phyloP scores from a whole-genome alignment of 345 rosid species.

The Clarkia xantiana region DNA sequence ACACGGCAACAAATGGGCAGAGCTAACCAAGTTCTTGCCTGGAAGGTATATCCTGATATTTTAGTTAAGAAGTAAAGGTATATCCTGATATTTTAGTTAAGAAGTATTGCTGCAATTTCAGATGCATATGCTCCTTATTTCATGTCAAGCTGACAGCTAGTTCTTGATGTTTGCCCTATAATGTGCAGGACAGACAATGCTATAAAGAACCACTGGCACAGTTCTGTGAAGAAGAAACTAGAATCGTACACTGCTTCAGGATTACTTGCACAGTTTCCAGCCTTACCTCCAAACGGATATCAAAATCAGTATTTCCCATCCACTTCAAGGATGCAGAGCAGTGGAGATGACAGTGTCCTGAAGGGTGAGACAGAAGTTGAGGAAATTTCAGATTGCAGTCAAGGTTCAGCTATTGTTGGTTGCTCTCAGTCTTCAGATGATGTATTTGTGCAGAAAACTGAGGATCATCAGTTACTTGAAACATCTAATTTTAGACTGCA shows the following conservation, averaged over 20 bases:
- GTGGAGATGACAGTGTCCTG: constrained; percentile 51
- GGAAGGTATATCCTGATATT: constrained; percentile 52
- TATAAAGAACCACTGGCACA: constrained; percentile 99
- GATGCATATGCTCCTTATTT: not conserved
- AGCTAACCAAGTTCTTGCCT: constrained; percentile 89
- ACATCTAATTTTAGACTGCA: constrained; percentile 31
- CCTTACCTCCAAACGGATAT: constrained; percentile 24
- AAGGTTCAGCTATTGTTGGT: constrained; percentile 40
- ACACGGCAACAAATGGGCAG: constrained; percentile 98
- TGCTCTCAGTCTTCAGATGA: constrained; percentile 55
- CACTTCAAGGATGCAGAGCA: constrained; percentile 47
- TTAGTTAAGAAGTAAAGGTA: constrained; percentile 53
- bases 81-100: not conserved
- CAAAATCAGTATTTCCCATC: constrained; percentile 43
- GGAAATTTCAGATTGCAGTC: constrained; percentile 89
- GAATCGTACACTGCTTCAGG: constrained; percentile 87
- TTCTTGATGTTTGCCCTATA: constrained; percentile 4
- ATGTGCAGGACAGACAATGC: constrained; percentile 92
- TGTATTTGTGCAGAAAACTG: constrained; percentile 22
- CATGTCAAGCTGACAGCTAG: not conserved
- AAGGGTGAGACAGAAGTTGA: constrained; percentile 47
- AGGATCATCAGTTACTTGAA: constrained; percentile 34
- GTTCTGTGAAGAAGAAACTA: constrained; percentile 96
- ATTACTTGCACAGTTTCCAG: constrained; percentile 66
- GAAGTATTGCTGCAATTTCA: not conserved